Base-by-base conservation (phyloP, 768 basidiomycete genomes). In the Podaxis mareebaensis region DNA sequence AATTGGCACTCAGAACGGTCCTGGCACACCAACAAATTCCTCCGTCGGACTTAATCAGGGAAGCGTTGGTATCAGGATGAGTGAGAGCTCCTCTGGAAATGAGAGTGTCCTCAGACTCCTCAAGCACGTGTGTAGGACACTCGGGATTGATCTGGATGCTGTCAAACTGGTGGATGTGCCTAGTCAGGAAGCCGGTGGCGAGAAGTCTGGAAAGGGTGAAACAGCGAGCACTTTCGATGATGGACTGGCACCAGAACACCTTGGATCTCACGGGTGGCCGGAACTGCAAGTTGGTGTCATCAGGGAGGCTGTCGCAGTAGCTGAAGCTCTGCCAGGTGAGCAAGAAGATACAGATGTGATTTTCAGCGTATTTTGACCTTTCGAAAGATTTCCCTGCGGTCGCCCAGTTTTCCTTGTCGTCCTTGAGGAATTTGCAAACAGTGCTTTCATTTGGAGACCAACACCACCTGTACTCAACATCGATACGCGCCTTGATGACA, bases 231-330 rank as follows among this genome's bases (percentile, higher is more conserved):
- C 77, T 20, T 72, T 76, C 33, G 78, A 75, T 26, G 61, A 63
- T 63, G 61, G 46, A 10, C 26, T 49, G 38, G 48, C 15, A 28
- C 17, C 26, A 7, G 54, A 49, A 17, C 55, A 55, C 6, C 20
- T 3, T 39, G 85, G 87, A 65, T 75, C 83, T 4, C 92, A 88
- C 71, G 97, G 97, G 3, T 99, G 96, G 96, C 90, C 95, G 2
- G 93, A 95, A 72, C 78, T 99, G 44, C 96, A 97, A 77, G 85
- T 98, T 17, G 95, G 94, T 24, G 87, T 96, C n/a, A 81, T 98
- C 22, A 85, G 94, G 40, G 97, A 99, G 72, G 93, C 95, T 0
- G 88, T 98, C 22, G 89, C 91, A 0, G 88, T 99, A 2, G 92
- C 94, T 1, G 94, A 98, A 74, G 87, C 93, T 13, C 77, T 99